phyloP scores from a whole-genome alignment of 2,329 filamentous ascomycete genomes.

The Aspergillaceae sp. region DNA sequence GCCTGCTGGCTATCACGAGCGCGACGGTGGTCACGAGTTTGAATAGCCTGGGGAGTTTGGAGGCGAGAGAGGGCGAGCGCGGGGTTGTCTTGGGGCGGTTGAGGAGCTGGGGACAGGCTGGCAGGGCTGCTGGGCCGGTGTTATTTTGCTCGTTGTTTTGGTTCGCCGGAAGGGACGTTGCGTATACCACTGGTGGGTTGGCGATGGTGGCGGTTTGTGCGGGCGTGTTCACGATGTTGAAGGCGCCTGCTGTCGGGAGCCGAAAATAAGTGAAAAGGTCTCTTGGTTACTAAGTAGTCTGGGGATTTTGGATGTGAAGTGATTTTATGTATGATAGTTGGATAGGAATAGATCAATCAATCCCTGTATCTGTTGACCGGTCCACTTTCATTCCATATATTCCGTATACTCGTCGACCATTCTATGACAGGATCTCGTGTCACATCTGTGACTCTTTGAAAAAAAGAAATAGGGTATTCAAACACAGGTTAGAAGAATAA shows the following conservation, averaged over 20 bases:
- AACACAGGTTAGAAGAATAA: background rate
- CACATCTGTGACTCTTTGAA: background rate
- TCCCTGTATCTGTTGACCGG: background rate
- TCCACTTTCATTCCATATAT: background rate
- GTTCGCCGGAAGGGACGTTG: slow-evolving; percentile 87
- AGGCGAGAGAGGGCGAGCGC: slow-evolving; percentile 69
- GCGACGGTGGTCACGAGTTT: slow-evolving; percentile 91
- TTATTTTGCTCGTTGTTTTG: slow-evolving; percentile 94
- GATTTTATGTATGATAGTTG: background rate
- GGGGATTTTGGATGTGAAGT: slow-evolving; percentile 1
- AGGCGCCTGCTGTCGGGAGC: slow-evolving; percentile 43
- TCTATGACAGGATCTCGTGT: background rate
- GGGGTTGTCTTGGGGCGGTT: slow-evolving; percentile 81
- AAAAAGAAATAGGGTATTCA: background rate
- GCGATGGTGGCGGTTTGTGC: slow-evolving; percentile 69
- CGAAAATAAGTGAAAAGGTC: background rate
- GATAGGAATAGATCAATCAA: background rate
- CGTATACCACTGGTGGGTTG: slow-evolving; percentile 70
- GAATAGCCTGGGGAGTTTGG: slow-evolving; percentile 85
- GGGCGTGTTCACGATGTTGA: slow-evolving; percentile 63
- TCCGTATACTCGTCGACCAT: background rate
- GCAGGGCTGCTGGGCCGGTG: slow-evolving; percentile 75
- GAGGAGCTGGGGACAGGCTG: slow-evolving; percentile 73
- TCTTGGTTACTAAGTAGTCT: too few species aligned
- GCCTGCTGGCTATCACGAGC: slow-evolving; percentile 77